Conservation (phyloP, 2,329 filamentous ascomycete genomes). For the Beauveria sp. region DNA sequence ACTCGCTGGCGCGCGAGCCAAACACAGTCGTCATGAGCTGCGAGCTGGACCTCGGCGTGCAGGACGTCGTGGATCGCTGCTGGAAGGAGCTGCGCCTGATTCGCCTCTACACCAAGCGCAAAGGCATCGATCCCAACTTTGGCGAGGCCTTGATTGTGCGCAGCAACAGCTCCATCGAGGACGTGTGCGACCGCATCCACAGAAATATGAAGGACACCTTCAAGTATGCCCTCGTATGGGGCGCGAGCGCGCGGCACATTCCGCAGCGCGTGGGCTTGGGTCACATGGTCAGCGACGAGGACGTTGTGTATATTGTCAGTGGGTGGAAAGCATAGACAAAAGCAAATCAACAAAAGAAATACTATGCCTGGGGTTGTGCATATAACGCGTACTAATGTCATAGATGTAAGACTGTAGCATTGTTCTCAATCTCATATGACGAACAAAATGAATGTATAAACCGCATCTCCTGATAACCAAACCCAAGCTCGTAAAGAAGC, state of each 20-base stretch:
- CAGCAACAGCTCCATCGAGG: slow-evolving; percentile 80
- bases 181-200: slow-evolving; percentile 95
- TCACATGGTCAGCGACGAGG: slow-evolving; percentile 67
- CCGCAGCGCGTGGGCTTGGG: slow-evolving; percentile 85
- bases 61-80: slow-evolving; percentile 88
- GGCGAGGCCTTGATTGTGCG: slow-evolving; percentile 88
- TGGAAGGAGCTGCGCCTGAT: slow-evolving; percentile 91
- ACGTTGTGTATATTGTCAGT: slow-evolving; percentile 61
- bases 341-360: slow-evolving; percentile 2
- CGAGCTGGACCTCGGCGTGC: slow-evolving; percentile 86
- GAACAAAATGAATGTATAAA: slow-evolving; percentile 9
- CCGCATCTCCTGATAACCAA: background rate
- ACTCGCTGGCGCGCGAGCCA: slow-evolving; percentile 84
- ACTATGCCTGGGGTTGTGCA: background rate
- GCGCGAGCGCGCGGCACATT: slow-evolving; percentile 87
- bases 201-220: slow-evolving; percentile 94
- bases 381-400: background rate
- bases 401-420: slow-evolving; percentile 7
- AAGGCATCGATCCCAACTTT: slow-evolving; percentile 86
- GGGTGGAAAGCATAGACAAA: slow-evolving; percentile 50
- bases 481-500: background rate
- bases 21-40: slow-evolving; percentile 97
- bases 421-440: slow-evolving; percentile 7
- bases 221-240: slow-evolving; percentile 98
- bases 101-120: slow-evolving; percentile 92